Evolutionary conservation across 306 rosid genomes (phyloP).

Genomic region (Echinosophora koreensis): DNA sequence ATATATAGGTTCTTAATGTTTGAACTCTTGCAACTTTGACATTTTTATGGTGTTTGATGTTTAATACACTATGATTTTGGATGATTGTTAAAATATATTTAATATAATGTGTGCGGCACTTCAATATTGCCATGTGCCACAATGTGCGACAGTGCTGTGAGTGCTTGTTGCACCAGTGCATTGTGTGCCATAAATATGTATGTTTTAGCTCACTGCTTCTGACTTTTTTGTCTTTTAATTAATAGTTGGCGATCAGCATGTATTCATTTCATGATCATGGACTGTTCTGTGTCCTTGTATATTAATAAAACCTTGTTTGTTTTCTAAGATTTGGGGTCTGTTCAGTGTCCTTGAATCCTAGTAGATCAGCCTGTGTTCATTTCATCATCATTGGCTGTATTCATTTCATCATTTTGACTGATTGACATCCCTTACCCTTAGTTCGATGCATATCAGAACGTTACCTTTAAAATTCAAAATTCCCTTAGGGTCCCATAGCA

Average conservation of each 20-base stretch:
- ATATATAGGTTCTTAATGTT: not conserved
- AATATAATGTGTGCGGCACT: no score
- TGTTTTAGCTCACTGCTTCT: constrained; percentile 2
- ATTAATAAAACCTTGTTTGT: not conserved
- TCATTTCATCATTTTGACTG: not conserved
- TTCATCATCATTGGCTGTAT: not conserved
- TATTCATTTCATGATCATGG: not conserved
- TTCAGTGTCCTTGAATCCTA: not conserved
- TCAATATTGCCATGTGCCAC: not conserved
- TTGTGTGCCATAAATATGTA: not conserved
- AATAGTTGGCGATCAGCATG: not conserved
- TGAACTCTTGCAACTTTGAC: not conserved
- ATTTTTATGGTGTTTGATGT: not conserved
- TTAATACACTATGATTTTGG: not conserved
- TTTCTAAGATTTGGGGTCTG: constrained; percentile 22
- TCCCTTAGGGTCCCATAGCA: not conserved
- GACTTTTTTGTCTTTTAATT: not conserved
- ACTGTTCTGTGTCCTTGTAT: not conserved
- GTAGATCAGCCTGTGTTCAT: not conserved
- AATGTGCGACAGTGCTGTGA: not conserved
- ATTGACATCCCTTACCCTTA: not conserved
- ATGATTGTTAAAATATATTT: not conserved
- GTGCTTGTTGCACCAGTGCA: constrained; percentile 15
- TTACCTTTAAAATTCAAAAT: not conserved
- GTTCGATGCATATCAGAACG: not conserved